Conservation (phyloP, 1,139 yeast genomes). For the Blastobotrys serpentis region DNA sequence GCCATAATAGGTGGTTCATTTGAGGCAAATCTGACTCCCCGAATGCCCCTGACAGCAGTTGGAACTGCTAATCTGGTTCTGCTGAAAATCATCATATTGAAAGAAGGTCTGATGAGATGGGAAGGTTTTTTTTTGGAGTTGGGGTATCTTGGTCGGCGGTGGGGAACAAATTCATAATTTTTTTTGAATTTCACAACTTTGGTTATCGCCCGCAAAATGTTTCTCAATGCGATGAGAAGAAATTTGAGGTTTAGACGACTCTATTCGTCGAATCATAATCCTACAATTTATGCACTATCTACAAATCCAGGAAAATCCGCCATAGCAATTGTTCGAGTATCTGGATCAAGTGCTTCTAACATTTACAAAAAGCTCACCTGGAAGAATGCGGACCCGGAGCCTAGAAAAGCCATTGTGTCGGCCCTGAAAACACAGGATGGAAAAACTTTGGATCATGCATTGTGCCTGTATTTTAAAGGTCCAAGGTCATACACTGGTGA, state of each 20-base stretch:
- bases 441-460: conserved; percentile 68
- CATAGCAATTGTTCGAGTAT: conserved; percentile 77
- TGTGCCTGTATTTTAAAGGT: conserved; percentile 63
- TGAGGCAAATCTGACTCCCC: conserved; percentile 20
- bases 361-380: conserved; percentile 50
- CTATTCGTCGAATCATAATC: background rate
- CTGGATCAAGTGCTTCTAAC: conserved; percentile 63
- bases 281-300: conserved; percentile 84
- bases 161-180: background rate
- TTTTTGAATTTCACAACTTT: too few relatives aligned
- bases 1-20: conserved; percentile 40
- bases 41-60: conserved; percentile 12
- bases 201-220: too few relatives aligned
- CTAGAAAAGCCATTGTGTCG: conserved; percentile 57
- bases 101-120: background rate
- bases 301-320: conserved; percentile 83
- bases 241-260: conserved; percentile 8
- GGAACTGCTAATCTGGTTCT: background rate
- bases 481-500: conserved; percentile 95
- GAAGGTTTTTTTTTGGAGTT: background rate
- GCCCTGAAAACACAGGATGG: conserved; percentile 31
- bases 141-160: background rate
- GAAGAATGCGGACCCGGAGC: conserved; percentile 42
- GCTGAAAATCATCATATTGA: background rate
- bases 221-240: background rate